Percentiles rank a stretch among this genome's conserved stretches.
Conservation (phyloP, 2,329 filamentous ascomycete species). For the Neoarthrinium moseri region DNA sequence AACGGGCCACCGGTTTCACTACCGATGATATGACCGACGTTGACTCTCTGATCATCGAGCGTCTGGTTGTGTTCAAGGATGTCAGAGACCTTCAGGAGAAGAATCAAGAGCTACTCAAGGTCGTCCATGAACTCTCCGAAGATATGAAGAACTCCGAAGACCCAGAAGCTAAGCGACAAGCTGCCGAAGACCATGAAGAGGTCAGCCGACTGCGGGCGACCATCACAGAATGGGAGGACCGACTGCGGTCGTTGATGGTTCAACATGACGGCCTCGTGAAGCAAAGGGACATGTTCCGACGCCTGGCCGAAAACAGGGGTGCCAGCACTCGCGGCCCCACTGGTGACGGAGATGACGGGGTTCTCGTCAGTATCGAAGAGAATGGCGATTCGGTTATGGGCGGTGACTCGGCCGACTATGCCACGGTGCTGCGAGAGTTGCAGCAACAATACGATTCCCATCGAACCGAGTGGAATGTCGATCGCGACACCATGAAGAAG, state of each 20-base stretch:
- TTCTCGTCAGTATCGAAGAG: conserved; percentile 60
- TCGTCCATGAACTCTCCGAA: conserved; percentile 81
- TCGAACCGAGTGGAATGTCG: conserved; percentile 78
- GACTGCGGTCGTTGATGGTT: conserved; percentile 76
- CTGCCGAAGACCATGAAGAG: conserved; percentile 65
- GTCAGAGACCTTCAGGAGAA: conserved; percentile 82
- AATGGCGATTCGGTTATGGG: conserved; percentile 55
- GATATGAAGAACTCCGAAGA: conserved; percentile 92
- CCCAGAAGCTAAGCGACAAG: conserved; percentile 61
- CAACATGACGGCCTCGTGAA: conserved; percentile 92
- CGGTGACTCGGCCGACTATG: conserved; percentile 63
- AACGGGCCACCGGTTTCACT: conserved; percentile 67
- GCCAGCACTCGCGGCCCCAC: conserved; percentile 61
- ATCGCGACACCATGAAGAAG: conserved; percentile 78
- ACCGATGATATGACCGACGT: conserved; percentile 78
- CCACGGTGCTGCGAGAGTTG: conserved; percentile 78
- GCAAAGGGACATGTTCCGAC: conserved; percentile 96
- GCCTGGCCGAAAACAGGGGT: conserved; percentile 77
- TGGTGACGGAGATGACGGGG: conserved; percentile 62
- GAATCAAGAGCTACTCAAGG: conserved; percentile 79
- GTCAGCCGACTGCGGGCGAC: conserved; percentile 72
- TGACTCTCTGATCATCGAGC: conserved; percentile 83
- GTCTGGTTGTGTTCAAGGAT: conserved; percentile 86
- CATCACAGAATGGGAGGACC: conserved; percentile 75
- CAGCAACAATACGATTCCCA: conserved; percentile 89